Evolutionary conservation across 2,329 filamentous ascomycete genomes (phyloP).

Genomic region (Phoma sp.): DNA sequence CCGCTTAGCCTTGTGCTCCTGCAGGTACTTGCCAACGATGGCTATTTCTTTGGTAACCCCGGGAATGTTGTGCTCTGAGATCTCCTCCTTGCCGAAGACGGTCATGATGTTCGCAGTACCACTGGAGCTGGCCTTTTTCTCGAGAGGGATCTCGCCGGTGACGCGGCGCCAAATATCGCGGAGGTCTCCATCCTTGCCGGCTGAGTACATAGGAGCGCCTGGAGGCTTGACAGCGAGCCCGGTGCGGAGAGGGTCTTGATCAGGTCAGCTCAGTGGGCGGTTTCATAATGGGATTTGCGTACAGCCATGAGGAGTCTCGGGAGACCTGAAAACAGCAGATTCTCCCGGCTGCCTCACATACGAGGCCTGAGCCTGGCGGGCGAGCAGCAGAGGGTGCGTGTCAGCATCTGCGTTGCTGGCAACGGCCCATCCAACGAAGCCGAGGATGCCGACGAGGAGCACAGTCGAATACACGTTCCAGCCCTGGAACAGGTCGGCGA

Average conservation of each 20-base stretch:
- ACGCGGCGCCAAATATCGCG: constrained; percentile 87
- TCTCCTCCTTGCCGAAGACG: constrained; percentile 75
- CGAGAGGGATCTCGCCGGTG: constrained; percentile 66
- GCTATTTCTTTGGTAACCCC: constrained; percentile 86
- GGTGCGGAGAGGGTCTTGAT: constrained; percentile 44
- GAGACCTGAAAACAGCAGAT: constrained; percentile 83
- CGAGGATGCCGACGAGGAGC: constrained; percentile 69
- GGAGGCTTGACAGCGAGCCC: constrained; percentile 75
- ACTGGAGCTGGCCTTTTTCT: constrained; percentile 67
- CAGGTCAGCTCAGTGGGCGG: constrained; percentile 22
- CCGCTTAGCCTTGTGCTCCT: constrained; percentile 70
- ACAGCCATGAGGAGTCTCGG: constrained; percentile 81
- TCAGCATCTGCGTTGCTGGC: constrained; percentile 80
- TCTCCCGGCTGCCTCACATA: constrained; percentile 83
- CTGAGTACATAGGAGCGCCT: constrained; percentile 79
- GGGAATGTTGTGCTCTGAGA: constrained; percentile 72
- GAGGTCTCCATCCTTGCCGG: constrained; percentile 85
- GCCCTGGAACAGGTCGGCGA: constrained; percentile 72
- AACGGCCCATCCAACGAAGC: constrained; percentile 73
- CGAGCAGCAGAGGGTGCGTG: constrained; percentile 87
- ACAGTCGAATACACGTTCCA: constrained; percentile 84
- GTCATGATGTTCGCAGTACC: constrained; percentile 77
- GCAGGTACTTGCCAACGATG: constrained; percentile 77
- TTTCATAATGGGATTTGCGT: background rate
- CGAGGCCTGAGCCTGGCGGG: constrained; percentile 79